Conservation (phyloP, 345 rosid genomes). For the Eucalyptus albens region DNA sequence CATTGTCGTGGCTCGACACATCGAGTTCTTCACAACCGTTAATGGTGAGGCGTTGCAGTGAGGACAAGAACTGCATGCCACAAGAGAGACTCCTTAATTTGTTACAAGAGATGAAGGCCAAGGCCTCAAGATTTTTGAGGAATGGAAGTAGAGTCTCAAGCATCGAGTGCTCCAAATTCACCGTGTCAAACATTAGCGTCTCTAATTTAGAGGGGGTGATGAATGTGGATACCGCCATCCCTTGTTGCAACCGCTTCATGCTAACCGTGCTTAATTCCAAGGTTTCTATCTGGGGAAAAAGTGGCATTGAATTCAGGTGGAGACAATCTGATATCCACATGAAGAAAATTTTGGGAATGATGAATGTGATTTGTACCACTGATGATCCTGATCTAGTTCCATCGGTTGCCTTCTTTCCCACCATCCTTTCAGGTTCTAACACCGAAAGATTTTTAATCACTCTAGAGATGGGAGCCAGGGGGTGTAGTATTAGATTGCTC, state of each 20-base stretch:
- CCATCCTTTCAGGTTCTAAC: neutral
- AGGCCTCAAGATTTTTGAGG: neutral
- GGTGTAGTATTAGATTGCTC: neutral
- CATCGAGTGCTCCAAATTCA: neutral
- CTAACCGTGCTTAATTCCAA: accelerated
- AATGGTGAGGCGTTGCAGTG: neutral
- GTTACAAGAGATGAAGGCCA: neutral
- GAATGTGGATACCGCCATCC: neutral
- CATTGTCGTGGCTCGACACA: neutral
- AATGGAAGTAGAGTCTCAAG: neutral
- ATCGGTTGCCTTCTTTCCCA: neutral
- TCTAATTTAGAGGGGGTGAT: neutral
- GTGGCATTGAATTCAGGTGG: neutral
- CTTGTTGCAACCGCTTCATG: neutral
- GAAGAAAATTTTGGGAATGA: neutral
- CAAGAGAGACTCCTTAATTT: neutral
- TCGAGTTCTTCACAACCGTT: neutral
- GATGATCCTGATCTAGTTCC: neutral
- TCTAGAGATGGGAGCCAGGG: neutral
- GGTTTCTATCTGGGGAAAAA: neutral
- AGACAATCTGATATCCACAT: accelerated
- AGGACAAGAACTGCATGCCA: neutral
- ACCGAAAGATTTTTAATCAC: accelerated
- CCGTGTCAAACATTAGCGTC: neutral
- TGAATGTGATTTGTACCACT: neutral